Evolutionary conservation across 2,329 filamentous ascomycete species (phyloP), one percentile per base, ranked within the genome.

Genomic region (Aspergillus tamarii): DNA sequence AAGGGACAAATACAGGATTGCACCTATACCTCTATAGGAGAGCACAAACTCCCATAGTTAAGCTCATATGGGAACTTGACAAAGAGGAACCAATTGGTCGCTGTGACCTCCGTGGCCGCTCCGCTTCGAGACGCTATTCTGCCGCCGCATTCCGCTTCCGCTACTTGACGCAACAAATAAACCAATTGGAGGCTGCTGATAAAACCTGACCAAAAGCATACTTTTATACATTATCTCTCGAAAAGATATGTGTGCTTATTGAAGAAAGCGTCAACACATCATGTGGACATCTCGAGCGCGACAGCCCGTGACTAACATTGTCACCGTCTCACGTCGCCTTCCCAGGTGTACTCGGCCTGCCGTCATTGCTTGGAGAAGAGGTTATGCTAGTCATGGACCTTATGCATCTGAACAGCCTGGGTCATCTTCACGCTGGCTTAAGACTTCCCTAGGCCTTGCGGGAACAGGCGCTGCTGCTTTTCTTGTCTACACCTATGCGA

Each of bases 51-150:
- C 9, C 28, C 48, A 32, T 34, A 52, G 2, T 34, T n/a, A 32
- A 52, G 4, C 48, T 32, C 48, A n/a, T 52, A 21, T 21, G 30
- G 3, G 12, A 52, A 32, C 28, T 21, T n/a, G 48, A 21, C 28
- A 52, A 32, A 32, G 19, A 52, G 28, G 21, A 26, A 26, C 12
- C 11, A 48, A 48, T 8, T 48, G 21, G n/a, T 6, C 10, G 43
- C 21, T 46, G 41, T 34, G 46, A 48, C 57, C 69, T 70, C 67
- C 69, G 64, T 67, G 68, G 62, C 67, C 66, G 65, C 62, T 70
- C 67, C 66, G 65, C 62, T 70, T 63, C 62, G 63, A 67, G 68
- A 66, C 68, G 64, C 52, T 69, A 74, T 79, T 79, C 75, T 79
- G 77, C 77, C 76, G 56, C 48, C 34, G 32, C 48, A 55, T 59